phyloP scores from a whole-genome alignment of 495 filamentous ascomycete species.

The Penicillium tannophilum region DNA sequence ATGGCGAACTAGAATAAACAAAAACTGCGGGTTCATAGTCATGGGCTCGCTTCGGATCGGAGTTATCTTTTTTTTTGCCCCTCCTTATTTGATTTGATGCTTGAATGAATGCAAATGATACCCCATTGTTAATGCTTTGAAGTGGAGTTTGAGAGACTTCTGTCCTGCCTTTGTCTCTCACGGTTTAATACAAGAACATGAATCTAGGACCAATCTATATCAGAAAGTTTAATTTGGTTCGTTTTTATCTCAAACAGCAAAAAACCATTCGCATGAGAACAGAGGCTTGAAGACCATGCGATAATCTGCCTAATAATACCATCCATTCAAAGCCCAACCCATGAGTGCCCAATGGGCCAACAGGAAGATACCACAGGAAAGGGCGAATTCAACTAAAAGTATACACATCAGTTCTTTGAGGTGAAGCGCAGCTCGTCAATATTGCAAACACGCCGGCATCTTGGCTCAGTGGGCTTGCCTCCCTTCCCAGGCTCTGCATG shows the following conservation, averaged over 20 bases:
- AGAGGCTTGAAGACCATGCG: not conserved
- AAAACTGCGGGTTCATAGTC: not conserved
- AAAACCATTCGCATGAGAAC: not conserved
- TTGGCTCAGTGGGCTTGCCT: not conserved
- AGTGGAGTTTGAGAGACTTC: not conserved
- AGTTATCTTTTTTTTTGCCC: conserved; percentile 7
- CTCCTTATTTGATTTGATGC: conserved; percentile 18
- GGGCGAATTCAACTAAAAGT: not conserved
- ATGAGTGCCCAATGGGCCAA: not conserved
- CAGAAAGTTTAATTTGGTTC: not conserved
- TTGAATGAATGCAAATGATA: conserved; percentile 33
- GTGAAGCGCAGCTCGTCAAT: conserved; percentile 23
- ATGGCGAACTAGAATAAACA: conserved; percentile 22
- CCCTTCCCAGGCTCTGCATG: conserved; percentile 8
- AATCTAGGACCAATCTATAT: not conserved
- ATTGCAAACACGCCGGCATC: conserved; percentile 21
- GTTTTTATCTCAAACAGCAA: not conserved
- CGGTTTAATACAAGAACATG: not conserved
- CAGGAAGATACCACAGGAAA: conserved; percentile 5
- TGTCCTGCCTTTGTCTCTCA: not conserved
- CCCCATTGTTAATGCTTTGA: conserved; percentile 20
- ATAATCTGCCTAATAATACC: conserved; percentile 2
- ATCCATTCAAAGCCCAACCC: not conserved
- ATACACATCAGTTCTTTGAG: conserved; percentile 6
- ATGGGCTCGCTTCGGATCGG: conserved; percentile 5